Evolutionary conservation across 1,284 basidiomycete genomes (phyloP).

Genomic region (Phellopilus nigrolimitatus): DNA sequence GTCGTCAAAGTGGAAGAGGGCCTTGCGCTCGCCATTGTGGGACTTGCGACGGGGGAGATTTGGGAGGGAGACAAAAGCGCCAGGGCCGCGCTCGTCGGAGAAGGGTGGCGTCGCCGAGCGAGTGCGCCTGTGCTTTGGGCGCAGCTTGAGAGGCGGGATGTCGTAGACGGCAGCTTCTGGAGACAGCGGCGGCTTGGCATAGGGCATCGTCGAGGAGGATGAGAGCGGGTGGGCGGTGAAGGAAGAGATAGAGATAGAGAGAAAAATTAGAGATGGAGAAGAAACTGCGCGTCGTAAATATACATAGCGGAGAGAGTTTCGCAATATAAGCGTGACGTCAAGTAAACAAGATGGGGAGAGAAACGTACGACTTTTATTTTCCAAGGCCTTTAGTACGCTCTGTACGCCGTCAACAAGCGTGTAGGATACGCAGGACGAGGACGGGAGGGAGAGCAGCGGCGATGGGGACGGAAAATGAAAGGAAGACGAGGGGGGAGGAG

Average conservation of each 20-base stretch:
- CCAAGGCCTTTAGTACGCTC: constrained; percentile 11
- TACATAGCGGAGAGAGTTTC: neutral
- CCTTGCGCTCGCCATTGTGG: constrained; percentile 26
- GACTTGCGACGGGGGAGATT: constrained; percentile 42
- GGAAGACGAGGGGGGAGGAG: constrained; percentile 6
- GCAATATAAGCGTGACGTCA: neutral
- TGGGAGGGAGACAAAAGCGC: constrained; percentile 49
- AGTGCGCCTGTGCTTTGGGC: constrained; percentile 37
- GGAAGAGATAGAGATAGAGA: neutral
- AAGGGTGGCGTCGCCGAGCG: constrained; percentile 33
- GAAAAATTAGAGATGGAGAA: neutral
- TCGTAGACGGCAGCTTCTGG: constrained; percentile 22
- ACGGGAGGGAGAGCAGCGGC: constrained; percentile 8
- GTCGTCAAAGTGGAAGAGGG: constrained; percentile 36
- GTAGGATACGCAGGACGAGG: too few species aligned
- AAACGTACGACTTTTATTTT: neutral
- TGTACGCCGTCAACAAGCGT: constrained; percentile 2
- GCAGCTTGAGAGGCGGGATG: constrained; percentile 26
- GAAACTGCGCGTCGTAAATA: neutral
- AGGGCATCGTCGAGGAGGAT: constrained; percentile 16
- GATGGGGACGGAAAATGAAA: neutral
- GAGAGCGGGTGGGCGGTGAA: neutral
- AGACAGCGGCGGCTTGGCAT: constrained; percentile 17
- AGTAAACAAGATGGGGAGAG: neutral
- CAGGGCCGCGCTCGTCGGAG: constrained; percentile 43